These are phyloP conservation scores for Hypsizygus marmoreus DNA, from an alignment of 768 basidiomycete species.

Conservation along the genomic window DNA sequence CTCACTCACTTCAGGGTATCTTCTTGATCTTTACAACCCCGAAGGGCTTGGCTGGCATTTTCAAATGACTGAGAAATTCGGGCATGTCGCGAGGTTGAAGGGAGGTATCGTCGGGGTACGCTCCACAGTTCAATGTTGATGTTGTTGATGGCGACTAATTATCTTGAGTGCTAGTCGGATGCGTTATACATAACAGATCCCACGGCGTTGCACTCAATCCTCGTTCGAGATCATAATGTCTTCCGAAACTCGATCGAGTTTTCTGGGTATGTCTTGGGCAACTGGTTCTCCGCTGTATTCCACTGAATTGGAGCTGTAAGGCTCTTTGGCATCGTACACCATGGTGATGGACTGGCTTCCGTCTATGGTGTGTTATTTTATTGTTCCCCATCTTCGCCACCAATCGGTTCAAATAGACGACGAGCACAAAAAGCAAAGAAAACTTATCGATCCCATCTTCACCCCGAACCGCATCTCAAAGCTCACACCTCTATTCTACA, in stretches of 20 bases:
- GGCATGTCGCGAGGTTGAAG: slow-evolving; percentile 21
- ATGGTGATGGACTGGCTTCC: slow-evolving; percentile 25
- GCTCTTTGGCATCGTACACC: slow-evolving; percentile 26
- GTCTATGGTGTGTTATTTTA: slow-evolving; percentile 18
- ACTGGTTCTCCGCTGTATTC: background rate
- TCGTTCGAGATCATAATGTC: slow-evolving; percentile 21
- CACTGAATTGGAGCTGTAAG: slow-evolving; percentile 14
- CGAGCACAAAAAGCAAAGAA: slow-evolving; percentile 27
- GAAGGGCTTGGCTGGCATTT: slow-evolving; percentile 21
- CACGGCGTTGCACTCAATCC: slow-evolving; percentile 22
- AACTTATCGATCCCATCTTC: slow-evolving; percentile 25
- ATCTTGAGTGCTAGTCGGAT: too few relatives aligned
- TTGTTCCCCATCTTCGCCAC: background rate
- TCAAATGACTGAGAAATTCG: slow-evolving; percentile 23
- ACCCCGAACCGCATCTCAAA: slow-evolving; percentile 22
- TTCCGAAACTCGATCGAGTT: slow-evolving; percentile 28
- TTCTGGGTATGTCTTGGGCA: slow-evolving; percentile 15
- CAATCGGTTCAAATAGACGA: slow-evolving; percentile 14
- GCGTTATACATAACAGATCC: slow-evolving; percentile 28
- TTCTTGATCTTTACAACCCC: slow-evolving; percentile 23
- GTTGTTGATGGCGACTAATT: too few relatives aligned
- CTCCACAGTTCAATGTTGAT: too few relatives aligned
- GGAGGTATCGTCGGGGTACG: slow-evolving; percentile 22
- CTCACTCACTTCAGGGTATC: slow-evolving; percentile 13
- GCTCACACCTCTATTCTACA: slow-evolving; percentile 25